These are phyloP conservation scores for Eucommia ulmoides DNA, from an alignment of 257 asterid species.

Conservation along the genomic window DNA sequence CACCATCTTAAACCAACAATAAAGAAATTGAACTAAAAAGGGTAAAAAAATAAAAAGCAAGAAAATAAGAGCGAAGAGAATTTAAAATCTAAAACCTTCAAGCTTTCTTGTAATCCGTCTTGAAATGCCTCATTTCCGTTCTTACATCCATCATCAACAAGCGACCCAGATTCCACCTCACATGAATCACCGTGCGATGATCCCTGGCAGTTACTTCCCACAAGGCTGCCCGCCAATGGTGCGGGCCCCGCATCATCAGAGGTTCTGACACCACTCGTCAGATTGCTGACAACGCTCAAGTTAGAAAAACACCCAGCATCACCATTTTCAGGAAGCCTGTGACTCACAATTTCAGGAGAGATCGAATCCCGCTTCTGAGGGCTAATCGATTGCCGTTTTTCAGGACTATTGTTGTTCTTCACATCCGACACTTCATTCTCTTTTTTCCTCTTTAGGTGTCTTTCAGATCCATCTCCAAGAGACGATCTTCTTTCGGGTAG, in stretches of 20 bases:
- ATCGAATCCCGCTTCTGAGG: slow-evolving; percentile 42
- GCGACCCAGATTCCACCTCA: slow-evolving; percentile 20
- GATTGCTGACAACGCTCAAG: slow-evolving; percentile 9
- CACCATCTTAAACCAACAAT: background rate
- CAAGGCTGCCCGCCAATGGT: slow-evolving; percentile 3
- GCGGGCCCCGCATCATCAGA: slow-evolving; percentile 3
- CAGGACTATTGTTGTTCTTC: slow-evolving; percentile 27
- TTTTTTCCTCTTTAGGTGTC: slow-evolving; percentile 39
- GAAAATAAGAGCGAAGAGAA: slow-evolving; percentile 9
- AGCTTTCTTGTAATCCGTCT: slow-evolving; percentile 55
- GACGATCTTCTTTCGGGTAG: slow-evolving; percentile 28
- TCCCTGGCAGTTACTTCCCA: slow-evolving; percentile 15
- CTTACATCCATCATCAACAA: slow-evolving; percentile 25
- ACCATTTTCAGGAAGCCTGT: slow-evolving; percentile 16
- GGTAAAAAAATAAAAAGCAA: background rate
- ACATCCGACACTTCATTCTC: slow-evolving; percentile 31
- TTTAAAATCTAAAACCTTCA: slow-evolving; percentile 43
- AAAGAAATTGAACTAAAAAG: background rate
- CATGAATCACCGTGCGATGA: slow-evolving; percentile 15
- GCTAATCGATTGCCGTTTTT: slow-evolving; percentile 44
- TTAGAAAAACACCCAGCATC: slow-evolving; percentile 18
- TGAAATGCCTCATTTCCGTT: slow-evolving; percentile 27
- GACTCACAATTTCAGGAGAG: slow-evolving; percentile 50
- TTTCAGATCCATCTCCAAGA: slow-evolving; percentile 32
- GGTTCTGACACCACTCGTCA: slow-evolving; percentile 6